A percentile compares a stretch with the other conserved stretches of the same genome.
phyloP scores from a whole-genome alignment of 1,284 basidiomycete genomes.

The Heterobasidion irregulare region DNA sequence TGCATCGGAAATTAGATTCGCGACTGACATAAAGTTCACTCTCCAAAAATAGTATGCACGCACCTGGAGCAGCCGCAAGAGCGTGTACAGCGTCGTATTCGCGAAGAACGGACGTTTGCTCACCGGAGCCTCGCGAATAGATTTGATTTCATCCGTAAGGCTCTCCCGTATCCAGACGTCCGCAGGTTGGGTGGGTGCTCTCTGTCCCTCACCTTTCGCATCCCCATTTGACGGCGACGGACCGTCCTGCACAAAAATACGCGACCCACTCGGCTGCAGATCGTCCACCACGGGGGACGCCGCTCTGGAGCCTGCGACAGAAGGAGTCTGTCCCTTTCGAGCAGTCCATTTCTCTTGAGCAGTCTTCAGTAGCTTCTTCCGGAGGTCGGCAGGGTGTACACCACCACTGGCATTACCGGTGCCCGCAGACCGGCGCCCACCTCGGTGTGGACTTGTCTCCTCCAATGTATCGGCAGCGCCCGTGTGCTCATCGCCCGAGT shows the following conservation, averaged over 20 bases:
- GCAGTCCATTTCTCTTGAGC: slow-evolving; percentile 43
- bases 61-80: slow-evolving; percentile 85
- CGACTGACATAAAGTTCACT: background rate
- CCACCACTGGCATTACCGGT: slow-evolving; percentile 21
- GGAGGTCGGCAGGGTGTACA: slow-evolving; percentile 58
- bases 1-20: slow-evolving; percentile 25
- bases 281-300: background rate
- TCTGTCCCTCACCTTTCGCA: background rate
- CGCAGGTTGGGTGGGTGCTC: background rate
- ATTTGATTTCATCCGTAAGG: slow-evolving; percentile 14
- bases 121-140: slow-evolving; percentile 20
- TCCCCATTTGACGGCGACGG: background rate
- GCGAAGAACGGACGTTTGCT: slow-evolving; percentile 70
- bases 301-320: background rate
- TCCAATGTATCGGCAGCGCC: slow-evolving; percentile 28
- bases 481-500: slow-evolving; percentile 20
- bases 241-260: background rate
- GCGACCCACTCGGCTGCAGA: background rate
- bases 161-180: slow-evolving; percentile 54
- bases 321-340: slow-evolving; percentile 7
- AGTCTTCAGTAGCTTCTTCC: slow-evolving; percentile 73
- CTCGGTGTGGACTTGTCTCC: slow-evolving; percentile 19
- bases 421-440: background rate
- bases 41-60: slow-evolving; percentile 15
- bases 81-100: slow-evolving; percentile 89